Evolutionary conservation across 1,284 basidiomycete genomes (phyloP).

Genomic region (Gomphus bonarii): DNA sequence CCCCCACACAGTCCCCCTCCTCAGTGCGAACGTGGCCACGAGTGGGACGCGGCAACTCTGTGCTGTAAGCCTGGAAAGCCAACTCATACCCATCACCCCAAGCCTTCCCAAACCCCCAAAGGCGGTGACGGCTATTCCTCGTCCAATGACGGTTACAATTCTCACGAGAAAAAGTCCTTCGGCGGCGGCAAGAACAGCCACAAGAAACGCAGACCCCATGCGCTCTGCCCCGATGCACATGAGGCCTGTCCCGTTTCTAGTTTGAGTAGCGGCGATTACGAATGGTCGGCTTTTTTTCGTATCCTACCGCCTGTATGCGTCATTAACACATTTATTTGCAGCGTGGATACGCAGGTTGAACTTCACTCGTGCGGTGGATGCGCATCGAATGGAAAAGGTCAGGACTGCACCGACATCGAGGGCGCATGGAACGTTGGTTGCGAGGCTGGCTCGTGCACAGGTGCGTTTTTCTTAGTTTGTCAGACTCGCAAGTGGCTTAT

Average conservation of each 20-base stretch:
- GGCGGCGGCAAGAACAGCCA: slow-evolving; percentile 9
- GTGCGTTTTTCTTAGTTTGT: slow-evolving; percentile 27
- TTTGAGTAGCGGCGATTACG: slow-evolving; percentile 35
- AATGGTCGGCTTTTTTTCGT: slow-evolving; percentile 30
- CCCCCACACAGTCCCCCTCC: slow-evolving; percentile 31
- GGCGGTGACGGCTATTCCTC: slow-evolving; percentile 11
- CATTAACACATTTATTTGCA: background rate
- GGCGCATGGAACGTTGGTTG: slow-evolving; percentile 63
- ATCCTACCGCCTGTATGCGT: background rate
- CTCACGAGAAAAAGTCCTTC: background rate
- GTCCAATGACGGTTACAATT: background rate
- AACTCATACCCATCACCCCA: slow-evolving; percentile 24
- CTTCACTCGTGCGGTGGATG: slow-evolving; percentile 70
- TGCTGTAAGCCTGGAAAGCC: slow-evolving; percentile 28
- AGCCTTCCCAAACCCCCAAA: slow-evolving; percentile 24
- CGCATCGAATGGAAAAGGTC: slow-evolving; percentile 45
- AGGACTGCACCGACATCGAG: slow-evolving; percentile 60
- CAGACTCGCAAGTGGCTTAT: slow-evolving; percentile 4
- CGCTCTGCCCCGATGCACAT: slow-evolving; percentile 45
- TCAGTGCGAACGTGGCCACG: slow-evolving; percentile 37
- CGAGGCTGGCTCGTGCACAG: slow-evolving; percentile 42
- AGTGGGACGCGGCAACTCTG: slow-evolving; percentile 30
- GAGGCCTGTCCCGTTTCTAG: slow-evolving; percentile 53
- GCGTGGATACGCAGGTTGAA: slow-evolving; percentile 40
- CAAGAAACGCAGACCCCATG: slow-evolving; percentile 20